A percentile compares a stretch with the other conserved stretches of the same genome.
phyloP scores from a whole-genome alignment of 345 rosid species.

The Lumnitzera littorea region DNA sequence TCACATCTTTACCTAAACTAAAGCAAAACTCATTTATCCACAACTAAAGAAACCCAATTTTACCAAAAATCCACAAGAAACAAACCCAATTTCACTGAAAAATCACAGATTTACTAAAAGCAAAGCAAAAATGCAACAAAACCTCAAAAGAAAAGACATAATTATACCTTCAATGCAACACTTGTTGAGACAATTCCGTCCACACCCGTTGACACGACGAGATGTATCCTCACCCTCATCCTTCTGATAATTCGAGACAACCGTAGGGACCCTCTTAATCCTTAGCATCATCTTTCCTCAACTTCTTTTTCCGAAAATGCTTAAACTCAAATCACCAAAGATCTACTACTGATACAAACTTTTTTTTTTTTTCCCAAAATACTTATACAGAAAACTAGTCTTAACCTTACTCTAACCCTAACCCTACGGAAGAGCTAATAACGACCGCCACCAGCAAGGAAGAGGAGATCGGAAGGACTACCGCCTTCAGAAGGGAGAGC shows the following conservation, averaged over 20 bases:
- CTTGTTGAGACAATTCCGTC: slow-evolving; percentile 58
- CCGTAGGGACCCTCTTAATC: slow-evolving; percentile 87
- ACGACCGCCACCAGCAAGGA: slow-evolving; percentile 94
- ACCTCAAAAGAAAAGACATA: neutral
- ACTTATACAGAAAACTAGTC: neutral
- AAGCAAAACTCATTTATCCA: no score
- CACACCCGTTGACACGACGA: slow-evolving; percentile 57
- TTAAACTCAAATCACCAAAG: slow-evolving; percentile 3
- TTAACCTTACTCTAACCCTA: no score
- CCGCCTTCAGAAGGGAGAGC: slow-evolving; percentile 99
- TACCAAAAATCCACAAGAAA: no score
- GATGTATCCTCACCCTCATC: slow-evolving; percentile 56
- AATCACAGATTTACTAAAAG: neutral
- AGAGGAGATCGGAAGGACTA: slow-evolving; percentile 98
- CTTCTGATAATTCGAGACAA: slow-evolving; percentile 77
- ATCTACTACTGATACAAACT: no score
- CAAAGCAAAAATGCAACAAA: neutral
- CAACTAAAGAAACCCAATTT: no score
- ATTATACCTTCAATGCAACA: slow-evolving; percentile 67
- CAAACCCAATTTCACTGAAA: no score
- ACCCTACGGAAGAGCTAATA: slow-evolving; percentile 6
- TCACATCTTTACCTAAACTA: no score
- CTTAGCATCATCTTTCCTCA: slow-evolving; percentile 47
- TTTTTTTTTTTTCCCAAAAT: neutral
- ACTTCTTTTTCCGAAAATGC: neutral